Percentiles rank a stretch among this genome's conserved stretches.
Evolutionary conservation across 176 grass and related monocot species (phyloP).

Genomic region (Rhynchospora breviuscula): DNA sequence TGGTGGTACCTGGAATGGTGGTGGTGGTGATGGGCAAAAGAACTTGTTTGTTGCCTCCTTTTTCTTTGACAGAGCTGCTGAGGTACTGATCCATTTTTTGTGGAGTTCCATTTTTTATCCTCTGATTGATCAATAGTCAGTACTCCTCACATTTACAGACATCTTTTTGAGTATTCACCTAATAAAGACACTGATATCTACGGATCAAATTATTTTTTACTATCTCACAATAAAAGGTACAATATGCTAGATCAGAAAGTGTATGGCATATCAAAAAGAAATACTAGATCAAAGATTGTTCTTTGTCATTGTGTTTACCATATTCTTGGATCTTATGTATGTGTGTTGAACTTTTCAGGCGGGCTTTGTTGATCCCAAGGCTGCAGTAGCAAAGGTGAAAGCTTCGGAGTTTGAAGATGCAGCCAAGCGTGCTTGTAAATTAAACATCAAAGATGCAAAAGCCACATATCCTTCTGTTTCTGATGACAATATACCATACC

Average conservation of each 20-base stretch:
- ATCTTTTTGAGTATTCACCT: neutral
- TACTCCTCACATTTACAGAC: neutral
- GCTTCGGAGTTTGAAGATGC: conserved; percentile 75
- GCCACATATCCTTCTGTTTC: conserved; percentile 56
- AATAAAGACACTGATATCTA: neutral
- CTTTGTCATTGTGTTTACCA: neutral
- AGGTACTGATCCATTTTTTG: conserved; percentile 36
- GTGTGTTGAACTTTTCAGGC: conserved; percentile 39
- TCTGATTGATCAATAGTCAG: neutral
- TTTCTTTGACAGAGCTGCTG: conserved; percentile 92
- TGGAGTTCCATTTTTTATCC: neutral
- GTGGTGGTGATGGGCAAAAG: conserved; percentile 95
- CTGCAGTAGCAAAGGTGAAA: conserved; percentile 54
- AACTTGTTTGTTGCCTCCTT: conserved; percentile 98
- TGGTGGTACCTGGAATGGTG: conserved; percentile 97
- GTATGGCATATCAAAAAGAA: neutral
- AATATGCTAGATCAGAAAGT: neutral
- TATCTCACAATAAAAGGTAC: neutral
- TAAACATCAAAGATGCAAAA: conserved; percentile 76
- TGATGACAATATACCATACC: conserved; percentile 66
- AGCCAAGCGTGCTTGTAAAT: conserved; percentile 77
- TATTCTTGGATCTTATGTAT: conserved; percentile 17
- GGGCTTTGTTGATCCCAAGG: conserved; percentile 71
- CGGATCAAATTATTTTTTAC: too few relatives aligned
- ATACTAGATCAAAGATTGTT: neutral